These are phyloP conservation scores for Erysimum cheiranthoides DNA, from an alignment of 345 rosid genomes.

Conservation along the genomic window DNA sequence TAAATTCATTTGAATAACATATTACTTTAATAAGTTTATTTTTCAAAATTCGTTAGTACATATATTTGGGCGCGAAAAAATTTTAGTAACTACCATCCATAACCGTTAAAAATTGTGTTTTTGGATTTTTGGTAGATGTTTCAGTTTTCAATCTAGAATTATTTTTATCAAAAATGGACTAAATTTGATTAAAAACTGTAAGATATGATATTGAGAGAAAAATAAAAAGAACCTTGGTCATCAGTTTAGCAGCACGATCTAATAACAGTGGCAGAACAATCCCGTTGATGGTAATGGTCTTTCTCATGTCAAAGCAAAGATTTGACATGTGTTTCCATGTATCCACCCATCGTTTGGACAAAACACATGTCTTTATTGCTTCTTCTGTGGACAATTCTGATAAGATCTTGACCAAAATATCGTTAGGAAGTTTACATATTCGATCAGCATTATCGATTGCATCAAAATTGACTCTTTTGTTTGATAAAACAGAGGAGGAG, in stretches of 20 bases:
- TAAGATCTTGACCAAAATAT: conserved; percentile 18
- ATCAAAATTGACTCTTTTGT: background rate
- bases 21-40: no score
- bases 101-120: background rate
- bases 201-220: background rate
- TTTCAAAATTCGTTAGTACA: no score
- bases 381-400: background rate
- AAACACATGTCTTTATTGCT: conserved; percentile 14
- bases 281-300: background rate
- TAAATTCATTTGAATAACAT: no score
- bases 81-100: background rate
- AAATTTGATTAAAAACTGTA: background rate
- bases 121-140: background rate
- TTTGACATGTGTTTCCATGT: background rate
- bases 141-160: background rate
- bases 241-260: background rate
- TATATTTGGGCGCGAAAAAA: background rate
- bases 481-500: background rate
- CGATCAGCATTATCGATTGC: background rate
- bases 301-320: background rate
- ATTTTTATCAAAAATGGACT: background rate
- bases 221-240: background rate
- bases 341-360: conserved; percentile 14
- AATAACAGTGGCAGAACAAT: background rate
- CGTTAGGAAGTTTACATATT: conserved; percentile 11